Conservation (phyloP, 2,329 filamentous ascomycete genomes). For the Ilyonectria sp. region DNA sequence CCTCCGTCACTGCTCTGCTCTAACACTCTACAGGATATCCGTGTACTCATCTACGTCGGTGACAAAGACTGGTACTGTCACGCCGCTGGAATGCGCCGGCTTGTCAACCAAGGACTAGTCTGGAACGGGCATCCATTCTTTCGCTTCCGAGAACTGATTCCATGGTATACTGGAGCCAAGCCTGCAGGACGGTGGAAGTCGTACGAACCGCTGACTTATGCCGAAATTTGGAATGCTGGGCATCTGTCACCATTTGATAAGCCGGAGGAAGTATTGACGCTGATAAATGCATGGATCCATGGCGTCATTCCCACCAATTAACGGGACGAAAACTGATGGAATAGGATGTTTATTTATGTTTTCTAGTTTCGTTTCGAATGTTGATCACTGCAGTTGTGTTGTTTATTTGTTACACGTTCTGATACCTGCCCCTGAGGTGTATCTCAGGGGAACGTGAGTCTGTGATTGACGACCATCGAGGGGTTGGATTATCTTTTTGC, state of each 20-base stretch:
- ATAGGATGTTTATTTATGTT: too few species aligned
- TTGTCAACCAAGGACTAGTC: conserved; percentile 4
- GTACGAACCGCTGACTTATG: conserved; percentile 19
- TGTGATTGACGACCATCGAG: too few species aligned
- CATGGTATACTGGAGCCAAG: conserved; percentile 12
- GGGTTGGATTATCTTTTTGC: too few species aligned
- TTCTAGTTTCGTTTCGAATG: too few species aligned
- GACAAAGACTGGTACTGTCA: conserved; percentile 14
- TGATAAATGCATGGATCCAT: conserved; percentile 23
- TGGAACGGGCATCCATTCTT: conserved; percentile 3
- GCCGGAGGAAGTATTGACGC: conserved; percentile 7
- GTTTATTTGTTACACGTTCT: too few species aligned
- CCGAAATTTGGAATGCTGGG: conserved; percentile 14
- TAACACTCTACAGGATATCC: not conserved
- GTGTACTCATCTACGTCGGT: conserved; percentile 20
- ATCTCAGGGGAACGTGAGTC: too few species aligned
- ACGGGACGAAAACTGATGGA: too few species aligned
- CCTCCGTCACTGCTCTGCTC: too few species aligned
- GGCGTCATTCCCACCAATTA: not conserved
- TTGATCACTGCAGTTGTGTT: too few species aligned
- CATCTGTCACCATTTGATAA: conserved; percentile 19
- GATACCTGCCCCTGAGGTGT: too few species aligned
- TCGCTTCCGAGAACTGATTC: not conserved
- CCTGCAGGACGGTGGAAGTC: conserved; percentile 12
- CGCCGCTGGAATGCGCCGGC: conserved; percentile 11